These are phyloP conservation scores for Stagonosporopsis chrysanthemi DNA, from an alignment of 2,329 filamentous ascomycete species.

Conservation along the genomic window DNA sequence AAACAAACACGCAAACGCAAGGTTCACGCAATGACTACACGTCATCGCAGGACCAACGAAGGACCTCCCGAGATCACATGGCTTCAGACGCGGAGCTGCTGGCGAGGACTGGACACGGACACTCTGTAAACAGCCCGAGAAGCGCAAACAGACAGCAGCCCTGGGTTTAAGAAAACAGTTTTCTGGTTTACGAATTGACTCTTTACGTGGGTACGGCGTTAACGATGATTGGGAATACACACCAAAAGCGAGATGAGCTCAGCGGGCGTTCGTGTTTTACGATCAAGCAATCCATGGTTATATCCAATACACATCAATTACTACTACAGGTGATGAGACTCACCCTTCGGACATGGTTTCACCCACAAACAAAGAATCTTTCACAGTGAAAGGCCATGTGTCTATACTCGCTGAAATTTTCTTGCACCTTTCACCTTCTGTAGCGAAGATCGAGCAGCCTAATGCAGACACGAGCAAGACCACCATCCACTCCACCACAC, in stretches of 20 bases:
- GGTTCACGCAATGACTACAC: neutral
- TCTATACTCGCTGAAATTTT: neutral
- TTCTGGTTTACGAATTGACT: neutral
- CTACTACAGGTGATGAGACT: too few relatives aligned
- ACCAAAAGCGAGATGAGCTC: neutral
- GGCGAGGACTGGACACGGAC: conserved; percentile 10
- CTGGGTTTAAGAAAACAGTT: conserved; percentile 5
- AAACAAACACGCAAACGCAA: conserved; percentile 8
- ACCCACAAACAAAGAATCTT: neutral
- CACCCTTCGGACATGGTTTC: neutral
- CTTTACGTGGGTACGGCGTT: neutral
- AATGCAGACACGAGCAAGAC: neutral
- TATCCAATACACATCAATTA: neutral
- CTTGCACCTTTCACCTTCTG: neutral
- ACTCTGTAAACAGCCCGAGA: conserved; percentile 1
- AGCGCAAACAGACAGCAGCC: conserved; percentile 5
- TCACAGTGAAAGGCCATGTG: neutral
- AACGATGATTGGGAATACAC: neutral
- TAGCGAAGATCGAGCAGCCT: neutral
- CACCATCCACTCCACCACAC: neutral
- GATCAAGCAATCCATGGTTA: neutral
- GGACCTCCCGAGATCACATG: conserved; percentile 12
- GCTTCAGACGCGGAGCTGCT: conserved; percentile 13
- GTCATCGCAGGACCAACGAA: conserved; percentile 2
- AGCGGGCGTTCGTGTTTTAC: neutral